Evolutionary conservation across 345 rosid species (phyloP).

Genomic region (Salix dunnii): DNA sequence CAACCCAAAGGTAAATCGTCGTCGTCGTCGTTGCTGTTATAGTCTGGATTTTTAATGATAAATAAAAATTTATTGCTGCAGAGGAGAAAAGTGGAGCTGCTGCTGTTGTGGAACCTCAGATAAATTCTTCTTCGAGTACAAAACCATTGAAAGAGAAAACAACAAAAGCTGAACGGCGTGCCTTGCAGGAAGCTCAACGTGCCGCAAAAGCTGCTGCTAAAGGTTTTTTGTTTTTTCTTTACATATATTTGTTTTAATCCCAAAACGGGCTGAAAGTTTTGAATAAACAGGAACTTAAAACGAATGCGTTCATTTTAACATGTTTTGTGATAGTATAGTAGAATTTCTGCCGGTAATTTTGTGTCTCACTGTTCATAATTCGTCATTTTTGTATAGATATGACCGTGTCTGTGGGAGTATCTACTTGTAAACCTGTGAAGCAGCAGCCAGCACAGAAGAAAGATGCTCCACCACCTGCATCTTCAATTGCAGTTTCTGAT

Average conservation of each 20-base stretch:
- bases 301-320: too few species aligned
- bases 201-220: constrained; percentile 34
- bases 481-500: constrained; percentile 56
- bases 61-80: background rate
- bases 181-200: constrained; percentile 34
- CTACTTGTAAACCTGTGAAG: constrained; percentile 18
- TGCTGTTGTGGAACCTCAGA: constrained; percentile 5
- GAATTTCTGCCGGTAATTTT: too few species aligned
- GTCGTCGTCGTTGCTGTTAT: background rate
- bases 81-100: constrained; percentile 15
- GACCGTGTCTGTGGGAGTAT: constrained; percentile 9
- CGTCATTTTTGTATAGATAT: constrained; percentile 24
- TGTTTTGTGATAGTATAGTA: too few species aligned
- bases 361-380: background rate
- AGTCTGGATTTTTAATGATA: background rate
- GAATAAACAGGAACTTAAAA: too few species aligned
- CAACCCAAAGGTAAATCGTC: background rate
- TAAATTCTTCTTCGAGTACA: constrained; percentile 5
- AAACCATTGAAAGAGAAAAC: constrained; percentile 21
- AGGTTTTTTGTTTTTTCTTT: constrained; percentile 7
- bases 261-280: too few species aligned
- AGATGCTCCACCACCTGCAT: constrained; percentile 22
- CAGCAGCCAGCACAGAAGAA: constrained; percentile 18
- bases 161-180: constrained; percentile 32
- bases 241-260: too few species aligned